A percentile compares a stretch with the other conserved stretches of the same genome.
Evolutionary conservation across 2,329 filamentous ascomycete genomes (phyloP).

Genomic region (Lecanicillium sp.): DNA sequence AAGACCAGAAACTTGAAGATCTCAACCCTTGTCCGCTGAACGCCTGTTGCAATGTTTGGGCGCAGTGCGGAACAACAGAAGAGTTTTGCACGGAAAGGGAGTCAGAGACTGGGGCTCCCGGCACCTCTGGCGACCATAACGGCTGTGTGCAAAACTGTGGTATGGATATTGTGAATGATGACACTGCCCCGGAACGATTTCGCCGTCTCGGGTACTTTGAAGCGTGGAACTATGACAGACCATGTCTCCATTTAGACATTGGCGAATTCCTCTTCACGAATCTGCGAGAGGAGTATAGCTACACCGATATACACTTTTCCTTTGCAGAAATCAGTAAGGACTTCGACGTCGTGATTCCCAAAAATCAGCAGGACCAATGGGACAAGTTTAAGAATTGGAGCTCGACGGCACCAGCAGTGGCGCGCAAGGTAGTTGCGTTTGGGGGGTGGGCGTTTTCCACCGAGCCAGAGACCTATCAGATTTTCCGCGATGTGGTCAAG

Average conservation of each 20-base stretch:
- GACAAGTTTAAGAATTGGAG: slow-evolving; percentile 11
- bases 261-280: too few species aligned
- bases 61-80: slow-evolving; percentile 29
- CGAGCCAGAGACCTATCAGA: slow-evolving; percentile 6
- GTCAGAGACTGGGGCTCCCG: slow-evolving; percentile 23
- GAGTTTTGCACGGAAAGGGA: slow-evolving; percentile 26
- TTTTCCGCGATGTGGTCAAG: slow-evolving; percentile 13
- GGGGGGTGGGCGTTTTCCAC: slow-evolving; percentile 20
- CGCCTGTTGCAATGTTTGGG: slow-evolving; percentile 27
- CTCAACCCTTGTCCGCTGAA: slow-evolving; percentile 23
- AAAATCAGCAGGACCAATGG: slow-evolving; percentile 12
- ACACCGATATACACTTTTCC: slow-evolving; percentile 27
- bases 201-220: slow-evolving; percentile 22
- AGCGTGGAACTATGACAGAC: slow-evolving; percentile 21
- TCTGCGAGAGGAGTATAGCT: slow-evolving; percentile 10
- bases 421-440: slow-evolving; percentile 19
- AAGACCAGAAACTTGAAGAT: slow-evolving; percentile 7
- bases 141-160: slow-evolving; percentile 22
- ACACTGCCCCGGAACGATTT: not conserved
- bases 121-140: slow-evolving; percentile 21
- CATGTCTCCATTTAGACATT: slow-evolving; percentile 18
- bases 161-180: slow-evolving; percentile 14
- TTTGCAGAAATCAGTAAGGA: slow-evolving; percentile 22
- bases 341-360: slow-evolving; percentile 8
- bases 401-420: too few species aligned